These are phyloP conservation scores for Aspergillus sp. DNA, from an alignment of 2,329 filamentous ascomycete genomes.

Conservation along the genomic window DNA sequence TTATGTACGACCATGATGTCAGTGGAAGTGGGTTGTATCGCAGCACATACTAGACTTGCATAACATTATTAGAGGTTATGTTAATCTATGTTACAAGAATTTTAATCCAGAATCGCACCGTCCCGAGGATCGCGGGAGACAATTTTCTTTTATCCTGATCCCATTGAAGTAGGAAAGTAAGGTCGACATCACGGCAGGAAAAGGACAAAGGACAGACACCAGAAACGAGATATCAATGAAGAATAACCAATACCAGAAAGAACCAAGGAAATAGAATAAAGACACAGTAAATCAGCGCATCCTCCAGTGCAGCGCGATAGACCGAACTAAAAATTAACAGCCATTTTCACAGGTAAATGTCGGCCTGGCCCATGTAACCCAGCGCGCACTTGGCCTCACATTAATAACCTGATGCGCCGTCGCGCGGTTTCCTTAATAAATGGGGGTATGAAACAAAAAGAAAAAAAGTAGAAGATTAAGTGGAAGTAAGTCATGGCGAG, in stretches of 20 bases:
- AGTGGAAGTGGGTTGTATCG: constrained; percentile 9
- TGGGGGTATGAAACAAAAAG: constrained; percentile 8
- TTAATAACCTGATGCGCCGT: not conserved
- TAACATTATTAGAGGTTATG: constrained; percentile 1
- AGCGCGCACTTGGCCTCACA: not conserved
- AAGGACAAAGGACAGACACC: not conserved
- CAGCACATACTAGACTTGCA: not conserved
- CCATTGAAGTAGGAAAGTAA: not conserved
- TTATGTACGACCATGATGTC: constrained; percentile 16
- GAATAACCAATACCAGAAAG: constrained; percentile 15
- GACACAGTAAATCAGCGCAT: not conserved
- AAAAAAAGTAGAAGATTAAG: constrained; percentile 10
- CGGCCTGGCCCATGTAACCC: not conserved
- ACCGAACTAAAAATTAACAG: not conserved
- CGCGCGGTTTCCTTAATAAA: not conserved
- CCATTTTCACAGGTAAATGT: constrained; percentile 14
- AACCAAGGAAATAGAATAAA: constrained; percentile 22
- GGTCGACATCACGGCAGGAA: not conserved
- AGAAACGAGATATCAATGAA: constrained; percentile 3
- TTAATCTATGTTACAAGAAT: constrained; percentile 29
- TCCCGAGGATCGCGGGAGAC: not conserved
- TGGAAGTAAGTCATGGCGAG: constrained; percentile 15
- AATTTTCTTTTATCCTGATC: not conserved
- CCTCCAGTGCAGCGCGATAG: not conserved
- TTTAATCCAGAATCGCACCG: constrained; percentile 7